Base-by-base conservation (phyloP, 129 eudicot species). In the Chrysanthemum makinoi region DNA sequence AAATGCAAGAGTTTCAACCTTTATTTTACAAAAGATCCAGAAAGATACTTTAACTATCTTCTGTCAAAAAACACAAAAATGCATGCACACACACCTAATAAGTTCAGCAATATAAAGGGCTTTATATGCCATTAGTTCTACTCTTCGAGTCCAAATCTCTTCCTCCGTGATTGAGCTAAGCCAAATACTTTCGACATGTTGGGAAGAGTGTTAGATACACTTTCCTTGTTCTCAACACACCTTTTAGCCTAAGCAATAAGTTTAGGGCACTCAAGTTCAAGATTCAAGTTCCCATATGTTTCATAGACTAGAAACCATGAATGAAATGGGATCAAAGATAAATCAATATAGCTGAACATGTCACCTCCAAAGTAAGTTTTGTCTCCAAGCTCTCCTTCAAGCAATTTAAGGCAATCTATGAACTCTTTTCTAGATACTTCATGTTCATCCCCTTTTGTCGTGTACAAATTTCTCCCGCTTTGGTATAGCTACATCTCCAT, bases 361-460 rank as follows among this genome's bases (percentile, higher is more conserved):
- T 75, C 78, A 20, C 86, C 86, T 51, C 86, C 86, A 72, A 85
- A 82, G 71, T 82, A 85, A 24, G 84, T 71, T 63, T 85, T 72
- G 68, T 85, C 86, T 43, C 86, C 89, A 10, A 85, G 82, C 80
- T 75, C 82, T 52, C 22, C 73, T 69, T 85, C 84, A 18, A 85
- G 39, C 64, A 72, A 8, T 59, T 79, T 79, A 9, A 85, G 70
- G 78, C 69, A 50, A 19, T 60, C 73, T 53, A 79, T 79, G 66
- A 82, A 70, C 59, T 79, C 84, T 54, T 82, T 79, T 72, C 77
- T 70, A 0, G 78, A 73, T 52, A 63, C 67, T 22, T 79, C 76
- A 2, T 64, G 80, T 22, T 76, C 80, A 57, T 82, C 78, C 6
- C 86, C 84, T n/a, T 65, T 74, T 43, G 65, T 67, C 15, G 64